Percentiles rank a stretch among this genome's conserved stretches.
phyloP scores from a whole-genome alignment of 176 grass and related monocot species.

The Oryza glaberrima region DNA sequence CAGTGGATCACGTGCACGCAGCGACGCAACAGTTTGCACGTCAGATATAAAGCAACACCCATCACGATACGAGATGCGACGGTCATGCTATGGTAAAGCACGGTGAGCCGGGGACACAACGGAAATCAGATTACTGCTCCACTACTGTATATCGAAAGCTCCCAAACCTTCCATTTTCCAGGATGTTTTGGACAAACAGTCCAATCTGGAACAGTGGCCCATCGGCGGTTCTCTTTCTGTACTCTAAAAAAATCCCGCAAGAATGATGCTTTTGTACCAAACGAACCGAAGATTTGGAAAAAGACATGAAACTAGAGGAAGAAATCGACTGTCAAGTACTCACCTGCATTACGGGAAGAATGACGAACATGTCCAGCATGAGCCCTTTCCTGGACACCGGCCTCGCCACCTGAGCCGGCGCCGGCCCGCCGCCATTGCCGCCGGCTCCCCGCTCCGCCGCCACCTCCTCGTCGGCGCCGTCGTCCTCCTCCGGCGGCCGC shows the following conservation, averaged over 20 bases:
- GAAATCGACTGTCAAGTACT: background rate
- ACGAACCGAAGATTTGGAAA: background rate
- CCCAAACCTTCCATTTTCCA: conserved; percentile 11
- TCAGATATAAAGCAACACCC: background rate
- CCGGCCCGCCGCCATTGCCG: background rate
- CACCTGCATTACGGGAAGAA: conserved; percentile 60
- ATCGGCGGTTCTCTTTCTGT: background rate
- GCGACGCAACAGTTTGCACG: background rate
- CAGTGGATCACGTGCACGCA: conserved; percentile 21
- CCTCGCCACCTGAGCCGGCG: background rate
- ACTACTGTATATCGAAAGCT: background rate
- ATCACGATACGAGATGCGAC: no score
- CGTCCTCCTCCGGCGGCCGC: background rate
- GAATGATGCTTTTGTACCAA: background rate
- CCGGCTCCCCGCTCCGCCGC: background rate
- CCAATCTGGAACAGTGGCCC: background rate
- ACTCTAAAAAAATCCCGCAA: background rate
- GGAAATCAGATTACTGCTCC: no score
- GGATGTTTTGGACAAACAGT: background rate
- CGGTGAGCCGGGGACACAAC: background rate
- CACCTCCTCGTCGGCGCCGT: conserved; percentile 26
- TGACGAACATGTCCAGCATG: conserved; percentile 45
- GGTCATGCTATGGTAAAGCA: background rate
- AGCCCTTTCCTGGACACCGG: conserved; percentile 7
- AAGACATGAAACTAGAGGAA: background rate